Evolutionary conservation across 306 rosid species (phyloP).

Genomic region (Medicago lupulina): DNA sequence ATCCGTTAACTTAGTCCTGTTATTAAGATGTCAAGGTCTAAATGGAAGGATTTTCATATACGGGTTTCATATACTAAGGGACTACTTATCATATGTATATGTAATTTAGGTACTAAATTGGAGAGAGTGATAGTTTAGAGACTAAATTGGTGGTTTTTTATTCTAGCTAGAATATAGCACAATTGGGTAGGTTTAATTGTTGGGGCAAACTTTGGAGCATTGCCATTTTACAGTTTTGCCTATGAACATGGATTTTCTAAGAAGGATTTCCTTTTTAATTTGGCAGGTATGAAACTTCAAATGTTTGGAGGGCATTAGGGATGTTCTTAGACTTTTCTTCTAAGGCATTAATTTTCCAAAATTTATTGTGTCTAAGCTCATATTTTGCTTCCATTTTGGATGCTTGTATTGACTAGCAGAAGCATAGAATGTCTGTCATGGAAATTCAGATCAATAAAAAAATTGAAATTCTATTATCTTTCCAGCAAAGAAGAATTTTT

Average conservation of each 20-base stretch:
- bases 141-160: too few species aligned
- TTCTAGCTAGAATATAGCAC: too few species aligned
- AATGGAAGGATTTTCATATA: too few species aligned
- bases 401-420: constrained; percentile 14
- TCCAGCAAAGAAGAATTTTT: constrained; percentile 11
- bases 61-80: too few species aligned
- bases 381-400: constrained; percentile 30
- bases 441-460: constrained; percentile 16
- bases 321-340: constrained; percentile 32
- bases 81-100: too few species aligned
- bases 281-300: constrained; percentile 42
- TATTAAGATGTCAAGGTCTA: too few species aligned
- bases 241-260: constrained; percentile 28
- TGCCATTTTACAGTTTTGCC: neutral
- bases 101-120: too few species aligned
- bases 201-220: neutral
- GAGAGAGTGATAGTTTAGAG: too few species aligned
- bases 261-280: constrained; percentile 23
- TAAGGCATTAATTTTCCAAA: constrained; percentile 2
- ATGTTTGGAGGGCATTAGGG: constrained; percentile 33
- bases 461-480: constrained; percentile 13
- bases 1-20: too few species aligned
- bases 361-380: constrained; percentile 3
- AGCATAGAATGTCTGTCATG: constrained; percentile 22
- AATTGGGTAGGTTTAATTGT: constrained; percentile 11